Evolutionary conservation across 257 asterid genomes (phyloP).

Genomic region (Coffea canephora): DNA sequence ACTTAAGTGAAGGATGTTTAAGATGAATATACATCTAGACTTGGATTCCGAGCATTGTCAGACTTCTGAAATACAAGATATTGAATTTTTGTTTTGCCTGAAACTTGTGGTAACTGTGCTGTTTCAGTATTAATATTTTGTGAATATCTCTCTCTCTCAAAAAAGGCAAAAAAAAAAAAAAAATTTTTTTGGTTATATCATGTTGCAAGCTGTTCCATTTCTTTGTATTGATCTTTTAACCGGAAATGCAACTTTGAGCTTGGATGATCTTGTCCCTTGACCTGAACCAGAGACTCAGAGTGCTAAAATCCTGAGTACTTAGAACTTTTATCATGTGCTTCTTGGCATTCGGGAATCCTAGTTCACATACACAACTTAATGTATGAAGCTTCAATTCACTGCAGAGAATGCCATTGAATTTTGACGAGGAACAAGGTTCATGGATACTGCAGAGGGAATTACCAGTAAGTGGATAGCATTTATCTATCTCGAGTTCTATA

Average conservation of each 20-base stretch:
- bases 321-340: neutral
- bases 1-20: neutral
- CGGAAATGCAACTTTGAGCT: neutral
- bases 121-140: neutral
- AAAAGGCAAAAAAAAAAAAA: too few relatives aligned
- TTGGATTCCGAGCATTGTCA: neutral
- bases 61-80: neutral
- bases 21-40: neutral
- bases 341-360: constrained; percentile 13
- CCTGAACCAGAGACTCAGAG: neutral
- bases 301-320: neutral
- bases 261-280: neutral
- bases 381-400: constrained; percentile 14
- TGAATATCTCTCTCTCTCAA: too few relatives aligned
- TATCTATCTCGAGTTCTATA: neutral
- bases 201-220: neutral
- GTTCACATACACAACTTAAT: neutral
- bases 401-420: constrained; percentile 70
- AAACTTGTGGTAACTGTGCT: neutral
- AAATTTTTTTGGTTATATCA: neutral
- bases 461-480: constrained; percentile 49
- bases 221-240: neutral
- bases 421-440: constrained; percentile 42
- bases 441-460: constrained; percentile 74
- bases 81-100: neutral